phyloP scores from a whole-genome alignment of 306 rosid genomes.

The Dalbergia cochinchinensis region DNA sequence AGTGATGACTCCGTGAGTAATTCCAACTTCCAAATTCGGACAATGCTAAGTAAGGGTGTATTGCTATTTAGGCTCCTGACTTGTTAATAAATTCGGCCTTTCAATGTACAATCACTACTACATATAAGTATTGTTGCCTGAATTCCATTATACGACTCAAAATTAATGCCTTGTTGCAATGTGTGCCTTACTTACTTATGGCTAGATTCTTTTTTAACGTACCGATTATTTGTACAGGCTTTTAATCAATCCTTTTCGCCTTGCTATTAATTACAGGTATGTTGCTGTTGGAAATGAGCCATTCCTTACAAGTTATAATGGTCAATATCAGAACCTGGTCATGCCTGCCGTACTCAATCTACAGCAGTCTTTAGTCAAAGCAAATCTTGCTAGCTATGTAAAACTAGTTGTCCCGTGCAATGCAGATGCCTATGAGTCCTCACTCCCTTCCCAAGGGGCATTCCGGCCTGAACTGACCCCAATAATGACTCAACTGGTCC shows the following conservation, averaged over 20 bases:
- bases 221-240: background rate
- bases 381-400: constrained; percentile 40
- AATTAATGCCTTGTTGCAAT: no score
- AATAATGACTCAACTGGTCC: constrained; percentile 42
- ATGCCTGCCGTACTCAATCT: constrained; percentile 35
- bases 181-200: no score
- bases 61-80: no score
- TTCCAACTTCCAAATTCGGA: no score
- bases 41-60: no score
- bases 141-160: no score
- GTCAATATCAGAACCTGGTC: constrained; percentile 34
- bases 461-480: constrained; percentile 34
- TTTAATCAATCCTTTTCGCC: background rate
- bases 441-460: constrained; percentile 39
- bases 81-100: no score
- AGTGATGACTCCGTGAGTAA: no score
- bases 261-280: constrained; percentile 33
- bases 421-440: constrained; percentile 42
- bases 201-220: background rate
- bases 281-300: constrained; percentile 49
- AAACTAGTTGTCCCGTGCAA: constrained; percentile 43
- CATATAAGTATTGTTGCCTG: no score
- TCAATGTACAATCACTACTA: no score
- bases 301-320: constrained; percentile 37
- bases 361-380: constrained; percentile 38